phyloP scores from a whole-genome alignment of 495 filamentous ascomycete genomes.

The Trichoderma orchidacearum region DNA sequence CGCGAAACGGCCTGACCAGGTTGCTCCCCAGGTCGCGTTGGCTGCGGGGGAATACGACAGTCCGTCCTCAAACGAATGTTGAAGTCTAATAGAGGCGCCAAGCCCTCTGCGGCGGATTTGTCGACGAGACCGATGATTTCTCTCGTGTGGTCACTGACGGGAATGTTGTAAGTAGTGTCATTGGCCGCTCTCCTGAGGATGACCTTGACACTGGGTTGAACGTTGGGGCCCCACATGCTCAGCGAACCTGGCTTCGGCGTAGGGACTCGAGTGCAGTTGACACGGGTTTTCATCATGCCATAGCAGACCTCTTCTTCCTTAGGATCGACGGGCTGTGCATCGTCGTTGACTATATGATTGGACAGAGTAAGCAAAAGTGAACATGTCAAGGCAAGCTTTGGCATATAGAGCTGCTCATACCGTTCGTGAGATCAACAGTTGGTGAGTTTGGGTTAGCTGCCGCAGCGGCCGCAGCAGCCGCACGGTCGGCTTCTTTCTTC shows the following conservation, averaged over 20 bases:
- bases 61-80: slow-evolving; percentile 46
- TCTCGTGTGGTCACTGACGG: slow-evolving; percentile 55
- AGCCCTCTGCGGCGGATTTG: slow-evolving; percentile 46
- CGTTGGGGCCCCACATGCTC: slow-evolving; percentile 26
- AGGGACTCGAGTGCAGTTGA: slow-evolving; percentile 57
- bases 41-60: slow-evolving; percentile 49
- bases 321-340: slow-evolving; percentile 15
- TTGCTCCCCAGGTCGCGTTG: slow-evolving; percentile 38
- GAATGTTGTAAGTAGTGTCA: slow-evolving; percentile 43
- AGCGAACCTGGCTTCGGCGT: slow-evolving; percentile 45
- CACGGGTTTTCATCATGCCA: slow-evolving; percentile 57
- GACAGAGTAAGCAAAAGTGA: not conserved
- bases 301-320: slow-evolving; percentile 61
- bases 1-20: slow-evolving; percentile 32
- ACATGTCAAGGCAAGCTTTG: not conserved
- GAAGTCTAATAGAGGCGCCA: slow-evolving; percentile 59
- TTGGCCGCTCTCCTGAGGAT: slow-evolving; percentile 40
- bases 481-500: not conserved
- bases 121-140: slow-evolving; percentile 66
- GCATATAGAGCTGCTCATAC: slow-evolving; percentile 13
- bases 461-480: not conserved
- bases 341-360: slow-evolving; percentile 34
- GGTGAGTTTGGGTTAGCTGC: slow-evolving; percentile 7
- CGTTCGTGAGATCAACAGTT: slow-evolving; percentile 55
- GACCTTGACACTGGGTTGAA: slow-evolving; percentile 66